Conservation (phyloP, 768 basidiomycete species). For the Russula sp. region DNA sequence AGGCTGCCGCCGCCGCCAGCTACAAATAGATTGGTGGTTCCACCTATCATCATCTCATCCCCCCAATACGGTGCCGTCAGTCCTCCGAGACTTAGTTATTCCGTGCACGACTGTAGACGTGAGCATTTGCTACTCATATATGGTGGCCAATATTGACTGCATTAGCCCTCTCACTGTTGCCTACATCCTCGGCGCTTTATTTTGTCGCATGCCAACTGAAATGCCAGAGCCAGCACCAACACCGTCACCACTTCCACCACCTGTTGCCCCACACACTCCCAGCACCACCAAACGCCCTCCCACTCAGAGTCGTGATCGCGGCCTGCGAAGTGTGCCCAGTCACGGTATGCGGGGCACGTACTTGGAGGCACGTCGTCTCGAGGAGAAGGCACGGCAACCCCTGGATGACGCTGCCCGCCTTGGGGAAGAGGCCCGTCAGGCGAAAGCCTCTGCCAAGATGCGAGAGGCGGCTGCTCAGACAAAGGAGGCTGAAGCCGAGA, state of each 20-base stretch:
- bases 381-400: too few species aligned
- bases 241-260: slow-evolving; percentile 16
- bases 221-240: slow-evolving; percentile 16
- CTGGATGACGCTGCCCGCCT: too few species aligned
- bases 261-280: slow-evolving; percentile 19
- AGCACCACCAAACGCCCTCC: background rate
- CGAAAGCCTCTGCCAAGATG: too few species aligned
- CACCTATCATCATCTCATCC: too few species aligned
- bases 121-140: background rate
- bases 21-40: too few species aligned
- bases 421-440: too few species aligned
- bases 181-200: too few species aligned
- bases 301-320: slow-evolving; percentile 23
- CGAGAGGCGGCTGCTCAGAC: background rate
- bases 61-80: slow-evolving; percentile 12
- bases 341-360: slow-evolving; percentile 20
- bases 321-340: slow-evolving; percentile 17
- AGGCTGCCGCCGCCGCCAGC: slow-evolving; percentile 17
- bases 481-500: too few species aligned
- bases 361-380: background rate
- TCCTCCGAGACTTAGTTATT: slow-evolving; percentile 8
- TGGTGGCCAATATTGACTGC: background rate
- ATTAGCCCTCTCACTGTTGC: slow-evolving; percentile 1
- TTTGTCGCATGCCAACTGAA: too few species aligned
- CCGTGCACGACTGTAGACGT: slow-evolving; percentile 11